phyloP scores from a whole-genome alignment of 1,284 basidiomycete genomes.

The Ceratobasidium sp. region DNA sequence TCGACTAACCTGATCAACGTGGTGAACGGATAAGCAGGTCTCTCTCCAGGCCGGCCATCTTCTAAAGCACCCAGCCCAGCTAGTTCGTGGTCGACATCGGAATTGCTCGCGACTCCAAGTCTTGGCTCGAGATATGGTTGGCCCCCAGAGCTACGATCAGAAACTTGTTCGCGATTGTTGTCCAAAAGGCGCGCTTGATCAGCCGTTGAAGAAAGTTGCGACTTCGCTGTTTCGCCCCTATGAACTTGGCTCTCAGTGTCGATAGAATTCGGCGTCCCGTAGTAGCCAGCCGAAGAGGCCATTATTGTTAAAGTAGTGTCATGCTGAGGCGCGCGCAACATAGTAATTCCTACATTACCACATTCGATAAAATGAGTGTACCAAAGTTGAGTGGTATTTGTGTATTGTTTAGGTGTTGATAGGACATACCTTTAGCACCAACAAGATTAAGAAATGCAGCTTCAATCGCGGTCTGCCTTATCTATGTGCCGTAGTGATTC shows the following conservation, averaged over 20 bases:
- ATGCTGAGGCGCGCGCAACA: neutral
- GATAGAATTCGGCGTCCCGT: neutral
- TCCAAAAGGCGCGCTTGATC: neutral
- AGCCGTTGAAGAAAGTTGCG: neutral
- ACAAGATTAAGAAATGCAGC: neutral
- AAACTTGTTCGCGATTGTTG: neutral
- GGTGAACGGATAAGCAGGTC: constrained; percentile 77
- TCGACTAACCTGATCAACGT: constrained; percentile 76
- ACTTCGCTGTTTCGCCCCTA: neutral
- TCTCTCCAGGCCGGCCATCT: constrained; percentile 42
- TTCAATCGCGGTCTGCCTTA: neutral
- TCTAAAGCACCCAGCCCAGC: constrained; percentile 39
- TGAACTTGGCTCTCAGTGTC: neutral
- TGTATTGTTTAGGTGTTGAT: neutral
- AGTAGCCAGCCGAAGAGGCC: neutral
- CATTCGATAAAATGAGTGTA: constrained; percentile 33
- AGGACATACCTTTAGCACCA: neutral
- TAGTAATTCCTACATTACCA: neutral
- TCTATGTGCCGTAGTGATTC: neutral
- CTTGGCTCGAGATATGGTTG: neutral
- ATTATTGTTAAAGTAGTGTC: neutral
- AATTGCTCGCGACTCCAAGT: neutral
- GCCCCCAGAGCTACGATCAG: neutral
- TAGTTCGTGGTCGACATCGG: constrained; percentile 19
- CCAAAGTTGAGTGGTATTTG: constrained; percentile 24